Conservation (phyloP, 371 early-diverging fungal genomes). For the Syncephalis fuscata region DNA sequence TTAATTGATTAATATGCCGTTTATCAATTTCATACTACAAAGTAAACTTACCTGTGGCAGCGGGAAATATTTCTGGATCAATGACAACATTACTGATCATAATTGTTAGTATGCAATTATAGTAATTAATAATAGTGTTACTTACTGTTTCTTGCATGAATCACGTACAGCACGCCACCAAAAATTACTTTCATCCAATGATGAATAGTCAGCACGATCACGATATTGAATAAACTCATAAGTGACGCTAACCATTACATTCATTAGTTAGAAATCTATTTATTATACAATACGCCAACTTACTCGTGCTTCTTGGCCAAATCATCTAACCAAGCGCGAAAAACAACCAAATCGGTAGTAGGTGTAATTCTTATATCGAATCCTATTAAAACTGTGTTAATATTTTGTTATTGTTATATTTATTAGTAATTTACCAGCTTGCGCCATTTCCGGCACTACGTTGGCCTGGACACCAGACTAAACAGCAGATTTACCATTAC, state of each 20-base stretch:
- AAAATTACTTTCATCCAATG: neutral
- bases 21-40: neutral
- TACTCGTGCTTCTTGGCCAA: constrained; percentile 1
- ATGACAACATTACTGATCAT: constrained; percentile 14
- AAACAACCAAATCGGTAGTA: constrained; percentile 25
- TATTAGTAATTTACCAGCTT: constrained; percentile 13
- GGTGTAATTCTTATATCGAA: constrained; percentile 63
- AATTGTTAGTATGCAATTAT: neutral
- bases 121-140: neutral
- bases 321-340: constrained; percentile 24
- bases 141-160: neutral
- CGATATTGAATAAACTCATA: neutral
- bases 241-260: neutral
- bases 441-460: constrained; percentile 44
- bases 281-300: neutral
- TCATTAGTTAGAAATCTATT: neutral
- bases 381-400: constrained; percentile 1
- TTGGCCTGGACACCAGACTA: constrained; percentile 41
- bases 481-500: neutral
- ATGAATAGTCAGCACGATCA: neutral
- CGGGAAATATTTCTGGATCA: constrained; percentile 59
- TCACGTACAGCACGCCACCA: constrained; percentile 1
- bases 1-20: neutral
- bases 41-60: constrained; percentile 16
- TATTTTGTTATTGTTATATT: neutral